Evolutionary conservation across 345 rosid genomes (phyloP).

Genomic region (Eucalyptus regnans): DNA sequence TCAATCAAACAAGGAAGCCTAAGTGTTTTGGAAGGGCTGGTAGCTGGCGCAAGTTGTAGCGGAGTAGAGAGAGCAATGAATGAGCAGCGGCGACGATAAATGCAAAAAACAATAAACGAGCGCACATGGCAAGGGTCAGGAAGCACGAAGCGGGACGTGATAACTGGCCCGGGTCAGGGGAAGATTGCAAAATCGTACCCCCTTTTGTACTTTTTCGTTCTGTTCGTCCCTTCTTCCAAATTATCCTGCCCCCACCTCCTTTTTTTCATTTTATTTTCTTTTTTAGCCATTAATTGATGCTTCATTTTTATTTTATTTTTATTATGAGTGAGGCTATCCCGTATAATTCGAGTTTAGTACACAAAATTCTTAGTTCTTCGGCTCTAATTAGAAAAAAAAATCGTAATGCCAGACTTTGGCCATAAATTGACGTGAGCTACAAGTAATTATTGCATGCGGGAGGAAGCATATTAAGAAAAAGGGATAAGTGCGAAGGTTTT

Average conservation of each 20-base stretch:
- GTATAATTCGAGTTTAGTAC: background rate
- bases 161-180: background rate
- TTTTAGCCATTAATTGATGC: background rate
- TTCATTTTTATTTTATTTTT: too few species aligned
- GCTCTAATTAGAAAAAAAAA: background rate
- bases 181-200: background rate
- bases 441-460: accelerated
- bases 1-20: background rate
- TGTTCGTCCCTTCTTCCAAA: background rate
- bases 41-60: background rate
- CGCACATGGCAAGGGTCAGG: background rate
- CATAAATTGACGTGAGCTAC: accelerated
- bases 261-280: background rate
- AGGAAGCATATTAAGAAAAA: background rate
- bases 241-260: background rate
- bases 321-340: background rate
- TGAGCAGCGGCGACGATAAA: background rate
- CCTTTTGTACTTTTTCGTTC: background rate
- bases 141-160: background rate
- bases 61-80: background rate
- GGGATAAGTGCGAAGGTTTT: accelerated
- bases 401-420: accelerated
- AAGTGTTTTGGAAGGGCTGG: background rate
- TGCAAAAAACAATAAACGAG: background rate
- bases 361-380: background rate